Evolutionary conservation across 768 basidiomycete genomes (phyloP).

Genomic region (Paxillus rubicundulus): DNA sequence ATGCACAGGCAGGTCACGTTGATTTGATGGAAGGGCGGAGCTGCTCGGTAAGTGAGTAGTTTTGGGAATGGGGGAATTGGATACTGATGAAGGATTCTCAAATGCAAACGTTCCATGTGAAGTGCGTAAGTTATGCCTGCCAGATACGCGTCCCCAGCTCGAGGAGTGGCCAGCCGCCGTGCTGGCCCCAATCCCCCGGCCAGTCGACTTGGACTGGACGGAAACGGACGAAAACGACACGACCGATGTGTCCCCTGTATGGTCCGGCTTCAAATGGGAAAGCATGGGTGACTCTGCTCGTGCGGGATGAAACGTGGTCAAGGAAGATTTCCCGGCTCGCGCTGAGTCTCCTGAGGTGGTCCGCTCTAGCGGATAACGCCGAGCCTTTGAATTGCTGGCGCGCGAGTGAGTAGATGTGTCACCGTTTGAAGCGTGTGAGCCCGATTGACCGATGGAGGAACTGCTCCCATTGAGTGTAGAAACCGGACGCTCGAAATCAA

Average conservation of each 20-base stretch:
- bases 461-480: constrained; percentile 31
- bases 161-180: constrained; percentile 43
- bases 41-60: constrained; percentile 17
- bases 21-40: neutral
- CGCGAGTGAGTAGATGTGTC: constrained; percentile 2
- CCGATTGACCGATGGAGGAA: constrained; percentile 25
- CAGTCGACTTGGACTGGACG: constrained; percentile 41
- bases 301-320: constrained; percentile 5
- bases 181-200: constrained; percentile 18
- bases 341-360: constrained; percentile 29
- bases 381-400: constrained; percentile 10
- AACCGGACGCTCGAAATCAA: constrained; percentile 73
- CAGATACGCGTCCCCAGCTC: constrained; percentile 57
- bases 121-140: constrained; percentile 36
- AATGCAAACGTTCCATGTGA: constrained; percentile 66
- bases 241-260: constrained; percentile 35
- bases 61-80: constrained; percentile 32
- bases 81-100: constrained; percentile 62
- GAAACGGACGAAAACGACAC: constrained; percentile 32
- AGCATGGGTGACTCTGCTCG: constrained; percentile 19
- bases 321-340: constrained; percentile 12
- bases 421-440: constrained; percentile 2
- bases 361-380: constrained; percentile 20
- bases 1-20: constrained; percentile 3
- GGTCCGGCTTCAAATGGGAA: constrained; percentile 34